These are phyloP conservation scores for Lactarius sp. DNA, from an alignment of 768 basidiomycete species.

Conservation along the genomic window DNA sequence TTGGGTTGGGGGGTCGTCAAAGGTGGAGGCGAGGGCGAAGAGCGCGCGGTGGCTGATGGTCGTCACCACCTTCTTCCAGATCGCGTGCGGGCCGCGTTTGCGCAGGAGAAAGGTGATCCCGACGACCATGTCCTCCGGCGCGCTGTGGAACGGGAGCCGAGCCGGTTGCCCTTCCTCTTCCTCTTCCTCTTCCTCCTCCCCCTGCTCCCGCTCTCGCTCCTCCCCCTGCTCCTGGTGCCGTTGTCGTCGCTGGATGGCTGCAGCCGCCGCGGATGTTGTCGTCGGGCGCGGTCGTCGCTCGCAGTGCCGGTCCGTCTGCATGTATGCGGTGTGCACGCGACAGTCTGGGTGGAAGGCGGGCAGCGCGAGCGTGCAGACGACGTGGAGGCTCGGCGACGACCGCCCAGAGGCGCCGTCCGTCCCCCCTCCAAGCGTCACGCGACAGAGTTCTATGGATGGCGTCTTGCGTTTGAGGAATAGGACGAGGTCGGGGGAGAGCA, in stretches of 20 bases:
- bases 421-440: background rate
- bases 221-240: no score
- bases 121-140: slow-evolving; percentile 19
- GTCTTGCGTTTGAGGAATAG: slow-evolving; percentile 12
- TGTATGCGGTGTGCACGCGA: slow-evolving; percentile 18
- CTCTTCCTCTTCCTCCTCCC: no score
- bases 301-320: slow-evolving; percentile 16
- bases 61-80: slow-evolving; percentile 14
- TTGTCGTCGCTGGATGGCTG: background rate
- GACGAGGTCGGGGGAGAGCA: slow-evolving; percentile 9
- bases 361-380: slow-evolving; percentile 16
- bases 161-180: no score
- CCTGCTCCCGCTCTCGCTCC: no score
- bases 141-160: slow-evolving; percentile 15
- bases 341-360: slow-evolving; percentile 1
- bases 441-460: slow-evolving; percentile 15
- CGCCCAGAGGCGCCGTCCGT: background rate
- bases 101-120: slow-evolving; percentile 21
- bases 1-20: background rate
- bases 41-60: slow-evolving; percentile 14
- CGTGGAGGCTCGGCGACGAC: background rate
- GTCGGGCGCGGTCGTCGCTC: no score
- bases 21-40: background rate
- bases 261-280: background rate
- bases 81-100: background rate